phyloP scores from a whole-genome alignment of 306 rosid species.

The Erythrophleum fordii region DNA sequence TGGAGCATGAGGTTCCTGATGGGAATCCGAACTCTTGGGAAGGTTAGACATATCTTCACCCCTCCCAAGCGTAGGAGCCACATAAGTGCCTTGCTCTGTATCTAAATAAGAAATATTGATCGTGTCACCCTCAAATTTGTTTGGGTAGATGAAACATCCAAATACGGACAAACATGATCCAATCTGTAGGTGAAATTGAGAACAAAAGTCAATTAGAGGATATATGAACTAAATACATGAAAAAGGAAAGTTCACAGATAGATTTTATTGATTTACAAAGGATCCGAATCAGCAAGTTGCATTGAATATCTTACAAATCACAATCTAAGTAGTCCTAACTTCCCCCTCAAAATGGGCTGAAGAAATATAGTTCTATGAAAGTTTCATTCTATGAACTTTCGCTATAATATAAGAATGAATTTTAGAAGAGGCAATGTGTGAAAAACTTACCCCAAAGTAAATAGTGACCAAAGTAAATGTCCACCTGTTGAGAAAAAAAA shows the following conservation, averaged over 20 bases:
- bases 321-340: not conserved
- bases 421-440: conserved; percentile 22
- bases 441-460: conserved; percentile 81
- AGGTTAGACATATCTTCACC: conserved; percentile 38
- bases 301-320: not conserved
- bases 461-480: conserved; percentile 81
- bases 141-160: conserved; percentile 57
- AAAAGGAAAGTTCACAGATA: not conserved
- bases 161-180: conserved; percentile 65
- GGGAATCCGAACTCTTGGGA: conserved; percentile 44
- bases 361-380: not conserved
- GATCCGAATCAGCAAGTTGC: not conserved
- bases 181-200: conserved; percentile 55
- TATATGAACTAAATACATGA: not conserved
- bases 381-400: not conserved
- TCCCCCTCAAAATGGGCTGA: not conserved
- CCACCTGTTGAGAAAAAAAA: conserved; percentile 68
- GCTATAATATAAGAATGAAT: conserved; percentile 12
- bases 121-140: conserved; percentile 36
- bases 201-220: conserved; percentile 32
- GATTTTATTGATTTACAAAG: not conserved
- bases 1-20: conserved; percentile 37
- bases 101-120: conserved; percentile 41
- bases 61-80: conserved; percentile 46
- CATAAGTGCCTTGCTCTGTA: conserved; percentile 58